Conservation (phyloP, 441 rosid genomes). For the Erodium trifolium region DNA sequence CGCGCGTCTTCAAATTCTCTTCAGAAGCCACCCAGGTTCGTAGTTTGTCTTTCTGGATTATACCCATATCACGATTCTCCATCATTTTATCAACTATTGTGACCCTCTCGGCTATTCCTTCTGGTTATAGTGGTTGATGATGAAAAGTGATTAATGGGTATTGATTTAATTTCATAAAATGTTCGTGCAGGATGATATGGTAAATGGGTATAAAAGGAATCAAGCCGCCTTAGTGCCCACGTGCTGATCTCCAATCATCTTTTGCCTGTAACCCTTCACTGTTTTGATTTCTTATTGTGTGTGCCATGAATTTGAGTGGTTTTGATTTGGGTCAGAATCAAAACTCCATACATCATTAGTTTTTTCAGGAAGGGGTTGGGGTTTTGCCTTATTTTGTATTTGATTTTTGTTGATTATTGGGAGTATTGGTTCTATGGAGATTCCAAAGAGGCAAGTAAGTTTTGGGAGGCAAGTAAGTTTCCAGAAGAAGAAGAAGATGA, state of each 20-base stretch:
- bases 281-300: too few species aligned
- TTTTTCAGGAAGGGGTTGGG: background rate
- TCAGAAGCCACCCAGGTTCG: background rate
- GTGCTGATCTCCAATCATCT: too few species aligned
- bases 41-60: too few species aligned
- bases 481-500: background rate
- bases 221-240: background rate
- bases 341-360: background rate
- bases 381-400: background rate
- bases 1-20: background rate
- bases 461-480: background rate
- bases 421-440: background rate
- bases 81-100: too few species aligned
- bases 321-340: background rate
- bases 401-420: too few species aligned
- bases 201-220: background rate
- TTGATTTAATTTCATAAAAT: too few species aligned
- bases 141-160: background rate
- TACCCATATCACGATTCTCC: too few species aligned
- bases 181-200: background rate
- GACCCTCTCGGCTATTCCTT: background rate
- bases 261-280: too few species aligned
- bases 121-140: background rate
- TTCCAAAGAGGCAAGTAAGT: background rate
- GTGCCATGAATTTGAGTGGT: background rate